Evolutionary conservation across 768 basidiomycete species (phyloP).

Genomic region (Mycena vulgaris): DNA sequence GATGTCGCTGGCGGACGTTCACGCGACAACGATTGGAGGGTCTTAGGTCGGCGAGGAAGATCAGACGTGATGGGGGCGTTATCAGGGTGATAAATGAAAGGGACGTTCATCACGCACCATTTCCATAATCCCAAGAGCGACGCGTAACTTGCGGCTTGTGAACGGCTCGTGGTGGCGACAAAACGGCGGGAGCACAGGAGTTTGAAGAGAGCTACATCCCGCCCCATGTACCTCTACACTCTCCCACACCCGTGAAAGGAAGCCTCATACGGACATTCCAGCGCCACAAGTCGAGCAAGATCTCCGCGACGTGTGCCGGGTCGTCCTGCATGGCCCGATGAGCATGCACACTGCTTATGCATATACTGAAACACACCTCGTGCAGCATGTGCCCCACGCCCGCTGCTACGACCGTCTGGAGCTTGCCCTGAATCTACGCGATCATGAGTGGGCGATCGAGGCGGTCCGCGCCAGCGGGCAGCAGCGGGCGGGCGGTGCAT

Average conservation of each 20-base stretch:
- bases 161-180: too few relatives aligned
- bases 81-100: too few relatives aligned
- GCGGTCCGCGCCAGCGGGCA: slow-evolving; percentile 94
- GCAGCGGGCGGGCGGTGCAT: slow-evolving; percentile 86
- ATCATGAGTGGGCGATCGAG: slow-evolving; percentile 96
- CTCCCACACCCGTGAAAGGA: slow-evolving; percentile 64
- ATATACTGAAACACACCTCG: slow-evolving; percentile 69
- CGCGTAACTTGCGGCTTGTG: too few relatives aligned
- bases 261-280: slow-evolving; percentile 81
- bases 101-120: too few relatives aligned
- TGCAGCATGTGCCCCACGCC: slow-evolving; percentile 96
- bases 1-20: too few relatives aligned
- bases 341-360: slow-evolving; percentile 23
- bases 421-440: slow-evolving; percentile 95
- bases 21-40: too few relatives aligned
- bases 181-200: too few relatives aligned
- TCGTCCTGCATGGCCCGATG: slow-evolving; percentile 78
- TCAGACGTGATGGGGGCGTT: too few relatives aligned
- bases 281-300: slow-evolving; percentile 91
- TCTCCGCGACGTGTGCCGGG: slow-evolving; percentile 83
- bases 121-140: too few relatives aligned
- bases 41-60: too few relatives aligned
- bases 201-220: too few relatives aligned
- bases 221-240: too few relatives aligned
- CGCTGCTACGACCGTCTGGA: slow-evolving; percentile 91